Evolutionary conservation across 352 stramenopile genomes (phyloP).

Genomic region (Peronosclerospora sorghi): DNA sequence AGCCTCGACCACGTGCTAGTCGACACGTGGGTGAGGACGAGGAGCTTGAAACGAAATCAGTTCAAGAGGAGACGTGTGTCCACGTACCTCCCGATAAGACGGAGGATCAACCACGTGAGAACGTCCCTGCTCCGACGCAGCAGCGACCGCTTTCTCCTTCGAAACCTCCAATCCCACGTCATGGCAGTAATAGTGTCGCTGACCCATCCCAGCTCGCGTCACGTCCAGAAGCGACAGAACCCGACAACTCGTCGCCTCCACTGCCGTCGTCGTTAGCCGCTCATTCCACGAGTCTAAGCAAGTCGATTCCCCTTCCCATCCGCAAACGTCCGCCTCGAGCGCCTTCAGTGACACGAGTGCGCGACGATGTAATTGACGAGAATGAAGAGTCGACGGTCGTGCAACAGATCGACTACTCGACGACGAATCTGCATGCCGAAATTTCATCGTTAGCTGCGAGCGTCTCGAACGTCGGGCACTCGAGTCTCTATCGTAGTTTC

Average conservation of each 20-base stretch:
- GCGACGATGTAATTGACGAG: constrained; percentile 23
- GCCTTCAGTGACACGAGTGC: constrained; percentile 9
- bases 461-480: constrained; percentile 62
- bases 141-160: constrained; percentile 8
- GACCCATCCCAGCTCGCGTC: constrained; percentile 10
- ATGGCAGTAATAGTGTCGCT: constrained; percentile 19
- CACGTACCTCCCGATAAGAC: constrained; percentile 4
- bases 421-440: constrained; percentile 66
- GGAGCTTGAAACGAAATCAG: constrained; percentile 1
- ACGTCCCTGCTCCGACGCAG: neutral
- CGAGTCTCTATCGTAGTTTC: constrained; percentile 60
- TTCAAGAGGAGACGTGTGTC: neutral
- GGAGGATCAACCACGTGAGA: constrained; percentile 5
- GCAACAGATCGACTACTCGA: constrained; percentile 60
- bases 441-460: constrained; percentile 78
- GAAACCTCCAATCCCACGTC: constrained; percentile 8
- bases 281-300: constrained; percentile 67
- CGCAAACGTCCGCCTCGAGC: constrained; percentile 20
- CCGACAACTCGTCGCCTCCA: constrained; percentile 21
- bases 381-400: constrained; percentile 36
- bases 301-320: constrained; percentile 62
- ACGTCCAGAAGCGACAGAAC: constrained; percentile 9
- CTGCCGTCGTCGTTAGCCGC: constrained; percentile 48
- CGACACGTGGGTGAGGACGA: neutral
- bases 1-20: constrained; percentile 1